Percentiles rank a stretch among this genome's conserved stretches.
These are phyloP conservation scores for Quercus phellos DNA, from an alignment of 331 rosid species.

Conservation along the genomic window DNA sequence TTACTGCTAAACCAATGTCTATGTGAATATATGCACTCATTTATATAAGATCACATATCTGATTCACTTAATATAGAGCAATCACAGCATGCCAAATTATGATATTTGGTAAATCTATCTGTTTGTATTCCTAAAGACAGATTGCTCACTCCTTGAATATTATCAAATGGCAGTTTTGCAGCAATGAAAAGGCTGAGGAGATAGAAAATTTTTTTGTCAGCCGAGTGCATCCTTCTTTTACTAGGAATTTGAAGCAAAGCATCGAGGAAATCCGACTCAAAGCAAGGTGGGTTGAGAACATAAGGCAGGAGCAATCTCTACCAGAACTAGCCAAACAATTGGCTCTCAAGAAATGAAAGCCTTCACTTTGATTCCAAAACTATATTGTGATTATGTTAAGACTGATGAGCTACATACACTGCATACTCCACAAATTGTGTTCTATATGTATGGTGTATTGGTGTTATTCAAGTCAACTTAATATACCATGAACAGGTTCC, in stretches of 20 bases:
- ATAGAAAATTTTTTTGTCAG: constrained; percentile 43
- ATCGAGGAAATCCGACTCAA: constrained; percentile 55
- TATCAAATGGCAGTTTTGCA: constrained; percentile 40
- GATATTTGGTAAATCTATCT: not conserved
- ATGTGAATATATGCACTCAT: not conserved
- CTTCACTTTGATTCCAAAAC: not conserved
- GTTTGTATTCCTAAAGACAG: not conserved
- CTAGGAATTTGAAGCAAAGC: constrained; percentile 45
- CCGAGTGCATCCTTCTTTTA: constrained; percentile 27
- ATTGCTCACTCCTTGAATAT: constrained; percentile 6
- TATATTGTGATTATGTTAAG: not conserved
- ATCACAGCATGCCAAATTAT: not conserved
- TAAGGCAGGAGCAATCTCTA: constrained; percentile 39
- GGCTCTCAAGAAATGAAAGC: constrained; percentile 17
- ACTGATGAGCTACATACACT: not conserved
- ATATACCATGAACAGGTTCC: not conserved
- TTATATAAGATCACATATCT: too few species aligned
- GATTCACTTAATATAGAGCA: not conserved
- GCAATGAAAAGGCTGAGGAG: constrained; percentile 52
- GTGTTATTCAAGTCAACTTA: not conserved
- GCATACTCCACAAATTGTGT: not conserved
- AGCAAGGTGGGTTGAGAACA: constrained; percentile 53
- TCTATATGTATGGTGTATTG: not conserved
- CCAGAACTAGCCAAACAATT: constrained; percentile 34
- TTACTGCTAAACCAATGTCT: not conserved